Base-by-base conservation (phyloP, 78 protist species). In the Dictyostelium purpureum region DNA sequence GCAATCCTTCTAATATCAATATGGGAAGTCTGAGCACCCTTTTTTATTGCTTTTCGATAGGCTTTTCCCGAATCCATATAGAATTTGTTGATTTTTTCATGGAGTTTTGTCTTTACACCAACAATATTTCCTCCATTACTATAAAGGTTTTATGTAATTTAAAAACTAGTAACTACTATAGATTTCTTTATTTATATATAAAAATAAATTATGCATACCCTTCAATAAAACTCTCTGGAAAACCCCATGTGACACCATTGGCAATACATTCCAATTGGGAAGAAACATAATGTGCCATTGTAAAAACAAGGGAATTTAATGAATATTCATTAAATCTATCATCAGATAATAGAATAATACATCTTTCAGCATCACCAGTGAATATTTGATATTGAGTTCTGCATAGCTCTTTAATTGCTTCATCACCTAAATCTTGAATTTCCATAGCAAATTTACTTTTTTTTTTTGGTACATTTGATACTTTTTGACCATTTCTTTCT, bases 401-500 rank as follows among this genome's bases (percentile, higher is more conserved):
- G n/a, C n/a, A n/a, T n/a, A n/a, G n/a, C n/a, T n/a, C n/a, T n/a
- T n/a, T n/a, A n/a, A n/a, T n/a, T n/a, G n/a, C n/a, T n/a, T n/a
- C n/a, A n/a, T n/a, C n/a, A n/a, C n/a, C n/a, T n/a, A n/a, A n/a
- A n/a, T n/a, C n/a, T n/a, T n/a, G n/a, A n/a, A n/a, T n/a, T n/a
- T n/a, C n/a, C n/a, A n/a, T n/a, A n/a, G n/a, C n/a, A n/a, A n/a
- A n/a, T n/a, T n/a, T n/a, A n/a, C n/a, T n/a, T n/a, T 61, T 61
- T 61, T 63, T 63, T 6, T 63, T 63, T 63, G 71, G 71, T 9
- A 63, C 16, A 63, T 63, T 63, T 33, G 71, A 26, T 31, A 63
- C 71, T 63, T 63, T 63, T 63, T 63, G 71, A 33, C 71, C 71
- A 63, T 63, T 63, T 63, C 71, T 63, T 63, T 63, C 71, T 63